Percentiles rank a stretch among this genome's conserved stretches.
Conservation (phyloP, 306 rosid species). For the Comarum palustre region DNA sequence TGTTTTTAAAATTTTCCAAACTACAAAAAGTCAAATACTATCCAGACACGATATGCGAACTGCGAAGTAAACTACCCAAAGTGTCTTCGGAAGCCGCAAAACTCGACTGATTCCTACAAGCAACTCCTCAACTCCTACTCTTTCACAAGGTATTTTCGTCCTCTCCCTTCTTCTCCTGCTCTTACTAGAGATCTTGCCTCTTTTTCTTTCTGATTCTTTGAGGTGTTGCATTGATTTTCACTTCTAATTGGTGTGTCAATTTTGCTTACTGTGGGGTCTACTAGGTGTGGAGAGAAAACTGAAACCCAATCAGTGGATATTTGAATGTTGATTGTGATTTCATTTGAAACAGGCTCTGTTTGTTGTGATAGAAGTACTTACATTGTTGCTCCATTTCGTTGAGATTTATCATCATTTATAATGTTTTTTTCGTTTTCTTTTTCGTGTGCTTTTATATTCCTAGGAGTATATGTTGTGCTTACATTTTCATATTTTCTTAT, state of each 20-base stretch:
- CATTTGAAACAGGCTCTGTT: neutral
- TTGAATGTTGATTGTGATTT: no score
- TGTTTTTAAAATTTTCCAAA: no score
- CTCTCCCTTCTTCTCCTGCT: neutral
- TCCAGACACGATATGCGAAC: no score
- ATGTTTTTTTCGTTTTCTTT: neutral
- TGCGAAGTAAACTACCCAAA: no score
- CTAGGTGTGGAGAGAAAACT: neutral
- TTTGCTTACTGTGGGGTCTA: neutral
- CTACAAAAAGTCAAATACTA: no score
- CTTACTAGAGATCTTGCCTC: neutral
- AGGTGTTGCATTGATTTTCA: neutral
- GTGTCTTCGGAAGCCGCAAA: no score
- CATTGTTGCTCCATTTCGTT: no score
- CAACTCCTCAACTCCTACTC: no score
- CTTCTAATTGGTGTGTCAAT: neutral
- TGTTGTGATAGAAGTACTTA: no score
- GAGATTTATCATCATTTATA: no score
- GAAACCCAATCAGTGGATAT: neutral
- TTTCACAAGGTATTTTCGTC: conserved; percentile 6
- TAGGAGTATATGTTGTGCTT: neutral
- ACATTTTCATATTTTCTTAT: conserved; percentile 14
- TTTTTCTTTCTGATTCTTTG: neutral
- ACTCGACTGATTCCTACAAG: no score
- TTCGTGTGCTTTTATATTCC: neutral